Percentiles rank a stretch among this genome's conserved stretches.
Conservation (phyloP, 306 rosid species). For the Gastrolobium villosum region DNA sequence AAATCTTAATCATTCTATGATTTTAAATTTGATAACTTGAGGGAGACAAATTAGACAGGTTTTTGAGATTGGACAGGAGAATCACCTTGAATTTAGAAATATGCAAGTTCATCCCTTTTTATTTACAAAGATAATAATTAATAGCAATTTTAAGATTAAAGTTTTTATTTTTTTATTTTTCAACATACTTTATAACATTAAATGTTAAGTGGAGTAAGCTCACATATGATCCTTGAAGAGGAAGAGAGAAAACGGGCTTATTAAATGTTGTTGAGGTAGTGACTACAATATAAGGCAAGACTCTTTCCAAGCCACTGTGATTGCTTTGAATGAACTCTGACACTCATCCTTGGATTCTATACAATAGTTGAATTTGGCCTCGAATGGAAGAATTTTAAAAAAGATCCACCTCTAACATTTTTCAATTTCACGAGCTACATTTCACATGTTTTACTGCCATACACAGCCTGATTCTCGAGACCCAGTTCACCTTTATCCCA, state of each 20-base stretch:
- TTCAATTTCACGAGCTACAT: constrained; percentile 74
- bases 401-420: constrained; percentile 71
- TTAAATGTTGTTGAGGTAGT: constrained; percentile 65
- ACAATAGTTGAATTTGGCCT: not conserved
- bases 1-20: too few species aligned
- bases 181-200: too few species aligned
- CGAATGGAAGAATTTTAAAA: constrained; percentile 38
- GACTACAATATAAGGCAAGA: constrained; percentile 52
- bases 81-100: too few species aligned
- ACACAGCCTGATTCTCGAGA: constrained; percentile 82
- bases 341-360: constrained; percentile 70
- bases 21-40: too few species aligned
- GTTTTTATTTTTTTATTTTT: not conserved
- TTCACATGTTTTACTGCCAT: constrained; percentile 87
- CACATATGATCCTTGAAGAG: too few species aligned
- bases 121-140: too few species aligned
- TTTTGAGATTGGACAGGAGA: too few species aligned
- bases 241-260: constrained; percentile 9
- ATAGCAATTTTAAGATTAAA: too few species aligned
- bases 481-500: constrained; percentile 60
- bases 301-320: constrained; percentile 42
- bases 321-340: constrained; percentile 63
- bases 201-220: too few species aligned
- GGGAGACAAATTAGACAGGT: too few species aligned
- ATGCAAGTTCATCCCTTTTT: too few species aligned